These are phyloP conservation scores for Corchorus capsularis DNA, from an alignment of 345 rosid genomes.

Conservation along the genomic window DNA sequence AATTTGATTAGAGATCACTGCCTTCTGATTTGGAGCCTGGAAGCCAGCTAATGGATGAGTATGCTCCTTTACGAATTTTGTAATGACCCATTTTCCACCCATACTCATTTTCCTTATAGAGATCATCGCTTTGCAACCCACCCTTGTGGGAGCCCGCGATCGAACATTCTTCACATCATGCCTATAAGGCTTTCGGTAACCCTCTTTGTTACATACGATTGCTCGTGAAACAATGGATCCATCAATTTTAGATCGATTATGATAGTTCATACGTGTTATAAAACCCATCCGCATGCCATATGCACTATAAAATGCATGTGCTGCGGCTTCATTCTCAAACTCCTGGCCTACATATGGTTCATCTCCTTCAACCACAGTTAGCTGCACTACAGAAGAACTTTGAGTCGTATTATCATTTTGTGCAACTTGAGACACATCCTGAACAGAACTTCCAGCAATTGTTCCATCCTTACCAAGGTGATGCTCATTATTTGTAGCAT, in stretches of 20 bases:
- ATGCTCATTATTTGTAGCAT: background rate
- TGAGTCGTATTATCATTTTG: constrained; percentile 50
- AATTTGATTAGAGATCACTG: constrained; percentile 80
- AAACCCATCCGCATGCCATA: constrained; percentile 85
- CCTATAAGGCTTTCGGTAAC: constrained; percentile 81
- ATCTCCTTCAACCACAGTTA: constrained; percentile 37
- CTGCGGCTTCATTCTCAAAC: constrained; percentile 87
- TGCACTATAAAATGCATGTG: constrained; percentile 82
- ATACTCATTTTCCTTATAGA: constrained; percentile 78
- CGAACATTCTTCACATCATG: constrained; percentile 77
- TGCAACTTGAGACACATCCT: constrained; percentile 36
- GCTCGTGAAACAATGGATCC: constrained; percentile 90
- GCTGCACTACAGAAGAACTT: constrained; percentile 26
- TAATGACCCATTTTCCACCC: constrained; percentile 92
- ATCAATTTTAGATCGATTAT: constrained; percentile 85
- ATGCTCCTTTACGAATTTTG: constrained; percentile 87
- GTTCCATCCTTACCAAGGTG: constrained; percentile 13
- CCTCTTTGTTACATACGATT: constrained; percentile 94
- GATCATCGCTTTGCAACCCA: constrained; percentile 96
- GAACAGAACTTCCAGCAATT: constrained; percentile 45
- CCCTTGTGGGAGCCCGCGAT: constrained; percentile 85
- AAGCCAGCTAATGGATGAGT: constrained; percentile 80
- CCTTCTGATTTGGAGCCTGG: constrained; percentile 70
- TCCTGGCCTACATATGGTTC: constrained; percentile 90
- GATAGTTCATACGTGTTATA: constrained; percentile 85